A percentile compares a stretch with the other conserved stretches of the same genome.
phyloP scores from a whole-genome alignment of 2,329 filamentous ascomycete species.

The Cladosporium sp. region DNA sequence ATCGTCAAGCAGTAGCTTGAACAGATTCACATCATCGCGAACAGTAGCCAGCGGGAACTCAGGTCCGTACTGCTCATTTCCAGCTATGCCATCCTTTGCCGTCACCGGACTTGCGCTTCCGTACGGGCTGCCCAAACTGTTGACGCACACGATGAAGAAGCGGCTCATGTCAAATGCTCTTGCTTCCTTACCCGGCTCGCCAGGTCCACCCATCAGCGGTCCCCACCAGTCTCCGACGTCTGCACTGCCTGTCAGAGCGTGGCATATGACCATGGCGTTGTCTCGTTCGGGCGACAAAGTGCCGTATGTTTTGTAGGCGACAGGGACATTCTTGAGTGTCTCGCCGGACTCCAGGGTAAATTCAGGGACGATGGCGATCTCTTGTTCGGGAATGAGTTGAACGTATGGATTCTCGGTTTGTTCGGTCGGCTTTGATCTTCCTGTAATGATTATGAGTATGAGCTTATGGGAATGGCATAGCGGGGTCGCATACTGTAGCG shows the following conservation, averaged over 20 bases:
- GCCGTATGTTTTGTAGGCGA: conserved; percentile 62
- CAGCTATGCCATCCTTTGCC: conserved; percentile 72
- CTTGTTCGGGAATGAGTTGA: conserved; percentile 79
- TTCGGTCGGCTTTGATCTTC: conserved; percentile 27
- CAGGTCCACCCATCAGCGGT: conserved; percentile 71
- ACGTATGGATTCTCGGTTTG: conserved; percentile 93
- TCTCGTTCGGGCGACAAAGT: conserved; percentile 52
- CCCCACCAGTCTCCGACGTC: conserved; percentile 90
- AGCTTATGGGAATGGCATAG: neutral
- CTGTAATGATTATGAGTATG: conserved; percentile 15
- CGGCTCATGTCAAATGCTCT: conserved; percentile 71
- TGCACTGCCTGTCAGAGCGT: conserved; percentile 79
- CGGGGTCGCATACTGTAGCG: conserved; percentile 5
- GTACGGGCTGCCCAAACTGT: conserved; percentile 80
- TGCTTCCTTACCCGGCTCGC: conserved; percentile 44
- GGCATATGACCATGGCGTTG: conserved; percentile 68
- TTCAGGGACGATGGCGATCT: conserved; percentile 77
- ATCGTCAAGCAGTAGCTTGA: conserved; percentile 75
- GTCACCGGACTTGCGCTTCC: conserved; percentile 87
- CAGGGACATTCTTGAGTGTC: conserved; percentile 67
- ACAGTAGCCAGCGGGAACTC: conserved; percentile 96
- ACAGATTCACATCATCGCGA: conserved; percentile 86
- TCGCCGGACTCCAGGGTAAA: conserved; percentile 93
- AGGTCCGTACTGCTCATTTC: conserved; percentile 77
- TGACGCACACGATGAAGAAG: conserved; percentile 84